Conservation (phyloP, 805 yeast species). For the Metschnikowia bowlesiae region DNA sequence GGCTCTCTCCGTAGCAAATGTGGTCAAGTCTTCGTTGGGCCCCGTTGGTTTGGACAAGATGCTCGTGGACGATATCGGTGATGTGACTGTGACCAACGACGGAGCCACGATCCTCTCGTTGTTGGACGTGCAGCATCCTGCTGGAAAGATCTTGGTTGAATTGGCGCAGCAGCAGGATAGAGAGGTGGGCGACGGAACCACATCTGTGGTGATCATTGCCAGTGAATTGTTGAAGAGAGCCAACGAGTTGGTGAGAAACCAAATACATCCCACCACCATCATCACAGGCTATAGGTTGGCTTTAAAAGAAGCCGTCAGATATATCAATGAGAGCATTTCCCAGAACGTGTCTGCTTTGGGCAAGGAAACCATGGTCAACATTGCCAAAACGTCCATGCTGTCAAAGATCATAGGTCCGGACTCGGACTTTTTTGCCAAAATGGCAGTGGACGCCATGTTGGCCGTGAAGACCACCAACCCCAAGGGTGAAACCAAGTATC, state of each 20-base stretch:
- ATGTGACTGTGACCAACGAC: constrained; percentile 96
- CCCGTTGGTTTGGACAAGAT: constrained; percentile 98
- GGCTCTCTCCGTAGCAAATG: constrained; percentile 80
- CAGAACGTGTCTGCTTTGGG: constrained; percentile 75
- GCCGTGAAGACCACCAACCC: constrained; percentile 88
- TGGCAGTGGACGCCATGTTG: constrained; percentile 93
- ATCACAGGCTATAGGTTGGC: constrained; percentile 96
- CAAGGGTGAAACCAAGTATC: constrained; percentile 87
- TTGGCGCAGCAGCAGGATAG: constrained; percentile 98
- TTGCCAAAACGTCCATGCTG: constrained; percentile 97
- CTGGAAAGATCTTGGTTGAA: constrained; percentile 94
- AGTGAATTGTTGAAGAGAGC: constrained; percentile 89
- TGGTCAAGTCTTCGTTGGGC: constrained; percentile 87
- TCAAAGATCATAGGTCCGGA: constrained; percentile 94
- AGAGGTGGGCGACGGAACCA: constrained; percentile 98
- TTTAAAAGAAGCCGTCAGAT: constrained; percentile 81
- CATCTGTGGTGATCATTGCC: constrained; percentile 95
- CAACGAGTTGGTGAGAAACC: constrained; percentile 85
- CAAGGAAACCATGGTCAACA: constrained; percentile 78
- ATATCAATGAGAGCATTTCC: constrained; percentile 79
- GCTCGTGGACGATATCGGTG: constrained; percentile 98
- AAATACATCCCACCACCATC: constrained; percentile 96
- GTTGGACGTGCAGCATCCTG: constrained; percentile 97
- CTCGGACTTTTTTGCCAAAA: constrained; percentile 78
- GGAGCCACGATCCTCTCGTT: constrained; percentile 94